Conservation (phyloP, 805 yeast genomes). For the Clavispora fructus region DNA sequence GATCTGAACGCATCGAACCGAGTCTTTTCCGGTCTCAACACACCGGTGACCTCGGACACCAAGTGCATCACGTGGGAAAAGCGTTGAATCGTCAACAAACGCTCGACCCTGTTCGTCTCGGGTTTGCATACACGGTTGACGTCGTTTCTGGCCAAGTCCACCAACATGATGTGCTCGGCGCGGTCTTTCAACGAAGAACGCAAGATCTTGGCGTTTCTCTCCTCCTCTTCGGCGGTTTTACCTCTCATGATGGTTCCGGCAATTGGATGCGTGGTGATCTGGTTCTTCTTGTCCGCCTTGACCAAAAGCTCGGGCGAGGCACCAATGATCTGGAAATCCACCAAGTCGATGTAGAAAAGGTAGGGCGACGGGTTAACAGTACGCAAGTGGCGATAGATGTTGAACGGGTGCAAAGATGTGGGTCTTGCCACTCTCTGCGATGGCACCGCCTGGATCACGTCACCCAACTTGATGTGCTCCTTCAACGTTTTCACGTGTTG, state of each 20-base stretch:
- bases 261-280: constrained; percentile 91
- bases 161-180: constrained; percentile 98
- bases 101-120: constrained; percentile 74
- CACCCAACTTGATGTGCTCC: constrained; percentile 82
- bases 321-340: constrained; percentile 92
- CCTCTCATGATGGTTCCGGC: constrained; percentile 97
- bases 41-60: constrained; percentile 93
- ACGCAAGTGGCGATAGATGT: constrained; percentile 88
- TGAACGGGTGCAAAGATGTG: constrained; percentile 92
- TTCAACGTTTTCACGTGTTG: constrained; percentile 69
- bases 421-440: constrained; percentile 96
- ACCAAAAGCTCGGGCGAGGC: constrained; percentile 96
- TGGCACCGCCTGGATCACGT: constrained; percentile 96
- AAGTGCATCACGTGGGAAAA: constrained; percentile 97
- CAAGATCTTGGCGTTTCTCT: constrained; percentile 67
- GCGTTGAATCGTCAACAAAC: constrained; percentile 83
- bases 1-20: constrained; percentile 97
- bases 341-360: constrained; percentile 85
- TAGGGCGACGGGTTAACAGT: constrained; percentile 98
- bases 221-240: constrained; percentile 86
- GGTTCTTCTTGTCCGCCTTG: constrained; percentile 64
- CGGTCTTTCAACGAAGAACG: constrained; percentile 81
- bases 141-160: constrained; percentile 95
- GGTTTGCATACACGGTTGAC: constrained; percentile 94
- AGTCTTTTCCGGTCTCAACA: constrained; percentile 73